These are phyloP conservation scores for Posidonia oceanica DNA, from an alignment of 116 monocot genomes.

Conservation along the genomic window DNA sequence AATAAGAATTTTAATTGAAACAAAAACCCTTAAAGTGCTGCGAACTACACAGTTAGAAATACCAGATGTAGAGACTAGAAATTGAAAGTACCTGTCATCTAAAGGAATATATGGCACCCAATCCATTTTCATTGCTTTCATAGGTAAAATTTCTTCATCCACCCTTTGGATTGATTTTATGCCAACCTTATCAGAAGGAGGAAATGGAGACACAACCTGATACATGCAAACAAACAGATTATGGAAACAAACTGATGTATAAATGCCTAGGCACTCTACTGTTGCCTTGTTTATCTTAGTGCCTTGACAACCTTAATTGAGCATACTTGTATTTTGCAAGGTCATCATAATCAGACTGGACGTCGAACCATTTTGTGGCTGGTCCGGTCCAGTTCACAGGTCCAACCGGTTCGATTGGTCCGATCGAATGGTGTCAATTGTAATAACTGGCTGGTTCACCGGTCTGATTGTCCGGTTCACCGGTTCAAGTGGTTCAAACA, in stretches of 20 bases:
- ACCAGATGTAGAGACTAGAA: neutral
- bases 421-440: too few relatives aligned
- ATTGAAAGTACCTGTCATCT: constrained; percentile 36
- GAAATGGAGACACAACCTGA: constrained; percentile 81
- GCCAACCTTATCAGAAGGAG: constrained; percentile 91
- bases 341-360: too few relatives aligned
- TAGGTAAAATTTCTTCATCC: constrained; percentile 81
- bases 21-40: neutral
- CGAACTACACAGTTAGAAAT: neutral
- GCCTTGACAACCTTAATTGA: too few relatives aligned
- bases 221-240: neutral
- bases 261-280: too few relatives aligned
- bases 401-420: too few relatives aligned
- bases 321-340: too few relatives aligned
- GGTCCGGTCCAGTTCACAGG: too few relatives aligned
- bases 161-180: constrained; percentile 84
- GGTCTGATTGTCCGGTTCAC: too few relatives aligned
- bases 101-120: constrained; percentile 93
- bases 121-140: constrained; percentile 93
- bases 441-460: too few relatives aligned
- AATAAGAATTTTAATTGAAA: neutral
- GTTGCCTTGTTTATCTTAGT: too few relatives aligned
- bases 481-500: too few relatives aligned
- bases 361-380: too few relatives aligned
- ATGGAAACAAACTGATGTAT: neutral